Percentiles rank a stretch among this genome's conserved stretches.
Conservation (phyloP, 2,329 filamentous ascomycete genomes). For the Colletotrichum sp. region DNA sequence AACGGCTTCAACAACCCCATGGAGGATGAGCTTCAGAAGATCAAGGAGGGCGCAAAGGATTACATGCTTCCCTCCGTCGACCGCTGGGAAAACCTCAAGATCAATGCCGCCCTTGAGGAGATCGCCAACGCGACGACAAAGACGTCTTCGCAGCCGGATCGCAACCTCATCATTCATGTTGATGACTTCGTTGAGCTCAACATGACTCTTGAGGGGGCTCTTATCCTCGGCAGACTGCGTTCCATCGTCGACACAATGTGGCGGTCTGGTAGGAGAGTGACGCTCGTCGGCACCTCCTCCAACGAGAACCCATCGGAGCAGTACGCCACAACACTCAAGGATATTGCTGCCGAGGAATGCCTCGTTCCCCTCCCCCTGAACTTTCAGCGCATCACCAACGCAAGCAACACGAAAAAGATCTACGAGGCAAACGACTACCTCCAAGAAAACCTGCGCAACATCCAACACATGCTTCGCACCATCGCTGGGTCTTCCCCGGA, state of each 20-base stretch:
- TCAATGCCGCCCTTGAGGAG: constrained; percentile 61
- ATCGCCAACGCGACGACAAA: constrained; percentile 36
- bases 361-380: constrained; percentile 35
- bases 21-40: constrained; percentile 51
- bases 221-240: constrained; percentile 74
- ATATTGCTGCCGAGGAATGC: constrained; percentile 46
- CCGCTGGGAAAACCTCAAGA: constrained; percentile 68
- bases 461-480: constrained; percentile 50
- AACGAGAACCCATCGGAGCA: constrained; percentile 53
- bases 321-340: constrained; percentile 44
- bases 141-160: constrained; percentile 27
- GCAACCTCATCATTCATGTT: constrained; percentile 74
- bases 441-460: constrained; percentile 51
- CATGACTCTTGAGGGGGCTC: constrained; percentile 70
- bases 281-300: constrained; percentile 81
- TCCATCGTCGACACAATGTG: constrained; percentile 75
- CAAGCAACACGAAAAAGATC: constrained; percentile 15
- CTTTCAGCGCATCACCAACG: constrained; percentile 22
- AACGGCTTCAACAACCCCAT: constrained; percentile 31
- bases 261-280: constrained; percentile 72
- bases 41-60: constrained; percentile 39
- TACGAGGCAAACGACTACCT: constrained; percentile 41
- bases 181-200: constrained; percentile 83
- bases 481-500: constrained; percentile 31
- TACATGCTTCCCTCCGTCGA: constrained; percentile 41